Conservation (phyloP, 139 green algal genomes). For the Coelastrella sp. region DNA sequence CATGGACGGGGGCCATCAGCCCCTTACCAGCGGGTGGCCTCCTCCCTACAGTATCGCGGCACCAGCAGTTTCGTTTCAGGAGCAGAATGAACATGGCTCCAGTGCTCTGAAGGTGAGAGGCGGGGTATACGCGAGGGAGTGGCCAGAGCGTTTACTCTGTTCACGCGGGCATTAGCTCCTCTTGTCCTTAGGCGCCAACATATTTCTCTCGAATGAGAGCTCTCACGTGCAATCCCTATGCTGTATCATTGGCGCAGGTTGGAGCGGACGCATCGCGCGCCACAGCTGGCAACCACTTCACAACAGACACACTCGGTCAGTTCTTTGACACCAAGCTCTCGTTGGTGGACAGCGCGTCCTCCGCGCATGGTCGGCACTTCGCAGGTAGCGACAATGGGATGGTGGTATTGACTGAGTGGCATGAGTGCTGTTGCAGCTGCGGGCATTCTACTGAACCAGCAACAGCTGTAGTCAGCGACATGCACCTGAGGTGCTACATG, state of each 20-base stretch:
- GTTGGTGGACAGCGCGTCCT: slow-evolving; percentile 44
- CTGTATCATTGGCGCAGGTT: not conserved
- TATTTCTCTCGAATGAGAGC: not conserved
- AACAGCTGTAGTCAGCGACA: too few species aligned
- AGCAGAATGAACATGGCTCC: not conserved
- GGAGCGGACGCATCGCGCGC: not conserved
- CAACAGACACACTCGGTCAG: not conserved
- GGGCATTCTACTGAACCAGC: not conserved
- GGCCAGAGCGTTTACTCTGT: not conserved
- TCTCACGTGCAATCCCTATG: not conserved
- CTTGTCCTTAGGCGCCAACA: not conserved
- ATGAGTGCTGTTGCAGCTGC: not conserved
- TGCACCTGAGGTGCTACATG: too few species aligned
- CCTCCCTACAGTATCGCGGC: not conserved
- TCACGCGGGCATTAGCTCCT: not conserved
- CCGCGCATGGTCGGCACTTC: slow-evolving; percentile 25
- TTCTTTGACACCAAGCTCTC: slow-evolving; percentile 38
- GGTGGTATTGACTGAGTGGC: too few species aligned
- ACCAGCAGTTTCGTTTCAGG: not conserved
- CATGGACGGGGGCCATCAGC: not conserved
- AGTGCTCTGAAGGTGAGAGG: not conserved
- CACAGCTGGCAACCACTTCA: slow-evolving; percentile 2
- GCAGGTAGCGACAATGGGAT: too few species aligned
- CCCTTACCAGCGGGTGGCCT: not conserved
- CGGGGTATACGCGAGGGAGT: not conserved